Evolutionary conservation across 805 yeast species (phyloP).

Genomic region (Priceomyces carsonii): DNA sequence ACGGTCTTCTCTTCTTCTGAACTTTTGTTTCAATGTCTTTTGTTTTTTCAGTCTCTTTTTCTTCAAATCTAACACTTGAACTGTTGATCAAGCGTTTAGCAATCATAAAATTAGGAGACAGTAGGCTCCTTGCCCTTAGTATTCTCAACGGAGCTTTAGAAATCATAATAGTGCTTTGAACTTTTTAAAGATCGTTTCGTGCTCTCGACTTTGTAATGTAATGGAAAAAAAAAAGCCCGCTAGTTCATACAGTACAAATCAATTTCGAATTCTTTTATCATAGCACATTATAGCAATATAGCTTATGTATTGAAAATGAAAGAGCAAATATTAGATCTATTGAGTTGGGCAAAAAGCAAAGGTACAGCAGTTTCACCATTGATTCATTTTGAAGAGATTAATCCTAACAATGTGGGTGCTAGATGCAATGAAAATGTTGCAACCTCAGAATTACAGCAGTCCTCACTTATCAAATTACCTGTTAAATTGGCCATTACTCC

Average conservation of each 20-base stretch:
- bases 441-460: constrained; percentile 3
- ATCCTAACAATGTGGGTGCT: constrained; percentile 28
- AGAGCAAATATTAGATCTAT: constrained; percentile 15
- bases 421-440: constrained; percentile 9
- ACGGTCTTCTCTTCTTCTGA: constrained; percentile 50
- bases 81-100: constrained; percentile 4
- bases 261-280: too few relatives aligned
- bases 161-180: too few relatives aligned
- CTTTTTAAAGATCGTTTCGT: too few relatives aligned
- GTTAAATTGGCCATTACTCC: constrained; percentile 19
- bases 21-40: not conserved
- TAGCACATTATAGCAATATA: too few relatives aligned
- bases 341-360: constrained; percentile 31
- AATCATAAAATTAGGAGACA: not conserved
- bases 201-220: too few relatives aligned
- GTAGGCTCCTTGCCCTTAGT: too few relatives aligned
- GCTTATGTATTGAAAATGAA: too few relatives aligned
- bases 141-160: too few relatives aligned
- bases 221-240: too few relatives aligned
- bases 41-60: not conserved
- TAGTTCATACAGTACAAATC: too few relatives aligned
- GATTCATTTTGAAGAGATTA: constrained; percentile 23
- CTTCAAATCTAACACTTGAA: constrained; percentile 4
- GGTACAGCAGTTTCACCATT: constrained; percentile 28
- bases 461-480: constrained; percentile 20